These are phyloP conservation scores for Stachybotrys chlorohalonatus DNA, from an alignment of 2,329 filamentous ascomycete genomes.

Conservation along the genomic window DNA sequence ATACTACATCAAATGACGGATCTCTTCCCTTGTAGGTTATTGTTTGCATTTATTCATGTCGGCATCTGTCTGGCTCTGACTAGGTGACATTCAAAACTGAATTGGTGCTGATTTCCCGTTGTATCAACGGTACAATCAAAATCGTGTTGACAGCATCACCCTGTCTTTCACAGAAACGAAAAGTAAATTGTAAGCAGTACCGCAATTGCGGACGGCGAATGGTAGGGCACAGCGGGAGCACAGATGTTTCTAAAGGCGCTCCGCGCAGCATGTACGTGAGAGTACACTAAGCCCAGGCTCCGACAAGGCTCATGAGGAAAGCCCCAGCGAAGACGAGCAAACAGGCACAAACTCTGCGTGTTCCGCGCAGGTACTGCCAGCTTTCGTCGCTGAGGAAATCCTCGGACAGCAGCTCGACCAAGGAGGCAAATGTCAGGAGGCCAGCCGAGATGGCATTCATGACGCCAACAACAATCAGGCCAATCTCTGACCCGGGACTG, in stretches of 20 bases:
- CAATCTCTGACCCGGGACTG: conserved; percentile 55
- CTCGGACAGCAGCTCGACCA: conserved; percentile 64
- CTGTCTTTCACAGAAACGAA: background rate
- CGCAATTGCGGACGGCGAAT: background rate
- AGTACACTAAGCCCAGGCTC: conserved; percentile 46
- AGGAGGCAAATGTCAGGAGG: conserved; percentile 60
- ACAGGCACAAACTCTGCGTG: conserved; percentile 43
- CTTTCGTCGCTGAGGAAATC: conserved; percentile 60
- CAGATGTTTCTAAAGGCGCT: background rate
- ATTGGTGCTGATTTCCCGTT: background rate
- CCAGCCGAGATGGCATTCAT: conserved; percentile 69
- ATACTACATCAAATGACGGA: background rate
- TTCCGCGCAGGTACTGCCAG: conserved; percentile 46
- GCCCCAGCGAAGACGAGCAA: conserved; percentile 49
- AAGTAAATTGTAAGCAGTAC: background rate
- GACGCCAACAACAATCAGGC: conserved; percentile 61
- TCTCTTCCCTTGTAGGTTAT: too few species aligned
- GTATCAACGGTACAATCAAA: too few species aligned
- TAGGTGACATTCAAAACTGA: background rate
- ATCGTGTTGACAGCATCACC: background rate
- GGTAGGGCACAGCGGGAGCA: background rate
- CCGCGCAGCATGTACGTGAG: background rate
- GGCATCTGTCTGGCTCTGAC: background rate
- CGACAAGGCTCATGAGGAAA: conserved; percentile 54
- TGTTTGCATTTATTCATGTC: background rate